Base-by-base conservation (phyloP, 805 yeast genomes). In the Kodamaea laetipori region DNA sequence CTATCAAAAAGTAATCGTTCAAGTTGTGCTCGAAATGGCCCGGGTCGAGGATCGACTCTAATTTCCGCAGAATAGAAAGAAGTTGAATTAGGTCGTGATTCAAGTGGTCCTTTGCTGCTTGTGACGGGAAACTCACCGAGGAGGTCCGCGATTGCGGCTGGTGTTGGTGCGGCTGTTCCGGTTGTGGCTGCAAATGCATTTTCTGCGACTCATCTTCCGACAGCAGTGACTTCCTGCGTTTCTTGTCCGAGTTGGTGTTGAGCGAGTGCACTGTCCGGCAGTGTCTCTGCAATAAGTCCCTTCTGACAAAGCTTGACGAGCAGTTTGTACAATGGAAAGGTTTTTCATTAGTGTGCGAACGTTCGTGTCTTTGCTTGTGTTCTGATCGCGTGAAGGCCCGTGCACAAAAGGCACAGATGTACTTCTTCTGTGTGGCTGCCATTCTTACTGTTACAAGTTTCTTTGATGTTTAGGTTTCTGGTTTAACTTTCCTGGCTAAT, bases 311-410 rank as follows among this genome's bases (percentile, higher is more conserved):
- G 2, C 84, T 78, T 38, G 84, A 77, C 7, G 81, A 73, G 58
- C 95, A 86, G 40, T 80, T 73, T 26, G 76, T 69, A 55, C 95
- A 86, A 46, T 80, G 80, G 64, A 84, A 86, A 0, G 95, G 95
- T 49, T 88, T 90, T 64, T 90, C 97, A 61, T 90, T 88, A 7
- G 99, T 92, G 62, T 92, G 99, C 0, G 95, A 84, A 31, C 97
- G 72, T 55, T 90, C 95, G 60, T 92, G 99, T 45, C 99, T 81
- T 63, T 87, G 90, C 57, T 94, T 74, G 65, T 92, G 99, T 63
- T 92, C 99, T 34, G 88, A 74, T 44, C 99, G 77, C 1, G 97
- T 98, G 75, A 94, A 94, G 1, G 96, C 96, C 49, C 90, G 71
- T 24, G 90, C 86, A 55, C 95, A 86, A 57, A 78, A 86, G 5